Percentiles rank a stretch among this genome's conserved stretches.
phyloP scores from a whole-genome alignment of 2,329 filamentous ascomycete species.

The Colletotrichum cordylinicola region DNA sequence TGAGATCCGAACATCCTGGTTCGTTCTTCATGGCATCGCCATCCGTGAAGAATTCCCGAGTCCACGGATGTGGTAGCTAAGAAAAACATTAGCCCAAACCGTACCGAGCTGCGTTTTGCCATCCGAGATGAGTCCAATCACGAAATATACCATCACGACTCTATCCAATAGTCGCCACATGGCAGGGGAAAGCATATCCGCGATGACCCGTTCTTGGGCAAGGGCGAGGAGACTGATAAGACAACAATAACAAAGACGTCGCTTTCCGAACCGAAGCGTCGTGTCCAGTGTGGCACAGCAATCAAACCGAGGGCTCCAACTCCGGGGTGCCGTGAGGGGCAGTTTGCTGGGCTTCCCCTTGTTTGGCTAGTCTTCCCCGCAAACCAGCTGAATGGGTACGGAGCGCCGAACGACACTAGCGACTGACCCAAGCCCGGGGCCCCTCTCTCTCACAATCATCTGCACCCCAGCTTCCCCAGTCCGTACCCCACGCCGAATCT shows the following conservation, averaged over 20 bases:
- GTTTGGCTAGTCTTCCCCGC: background rate
- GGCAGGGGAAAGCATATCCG: background rate
- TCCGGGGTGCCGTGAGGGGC: background rate
- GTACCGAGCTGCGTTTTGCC: background rate
- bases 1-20: background rate
- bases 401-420: background rate
- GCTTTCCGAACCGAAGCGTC: constrained; percentile 3
- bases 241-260: background rate
- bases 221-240: background rate
- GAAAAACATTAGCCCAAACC: background rate
- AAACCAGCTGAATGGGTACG: background rate
- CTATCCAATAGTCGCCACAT: background rate
- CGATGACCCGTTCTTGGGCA: background rate
- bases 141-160: background rate
- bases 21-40: background rate
- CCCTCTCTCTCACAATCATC: background rate
- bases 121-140: background rate
- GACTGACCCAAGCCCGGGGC: background rate
- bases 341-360: background rate
- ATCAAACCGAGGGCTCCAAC: background rate
- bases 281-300: background rate
- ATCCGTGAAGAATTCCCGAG: background rate
- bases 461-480: background rate
- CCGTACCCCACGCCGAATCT: background rate
- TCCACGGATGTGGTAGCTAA: background rate